Evolutionary conservation across 371 early-diverging fungal genomes (phyloP), one percentile per base, ranked within the genome.

Genomic region (Mucor racemosus): DNA sequence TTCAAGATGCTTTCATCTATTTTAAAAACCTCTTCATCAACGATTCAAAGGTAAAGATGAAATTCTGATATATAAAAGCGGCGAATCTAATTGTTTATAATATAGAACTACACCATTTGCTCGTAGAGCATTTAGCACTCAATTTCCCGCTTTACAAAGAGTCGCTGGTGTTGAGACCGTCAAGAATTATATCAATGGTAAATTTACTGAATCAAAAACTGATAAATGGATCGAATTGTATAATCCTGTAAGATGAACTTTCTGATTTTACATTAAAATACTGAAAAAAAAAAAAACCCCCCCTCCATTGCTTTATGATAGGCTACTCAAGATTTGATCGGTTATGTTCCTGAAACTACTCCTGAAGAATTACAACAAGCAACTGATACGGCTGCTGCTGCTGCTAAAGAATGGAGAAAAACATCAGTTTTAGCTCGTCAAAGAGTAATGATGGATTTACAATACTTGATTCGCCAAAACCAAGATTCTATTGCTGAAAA

Each of bases 271-370:
- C 26, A 26, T 26, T 26, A 1, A 26, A 26, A 50, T 1, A 21
- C 9, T 21, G 8, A 13, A 31, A 13, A 53, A 7, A 17, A 48
- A 17, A 50, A 26, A 9, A 9, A 7, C 19, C n/a, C n/a, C n/a
- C n/a, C n/a, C n/a, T n/a, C n/a, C n/a, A n/a, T n/a, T 17, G 40
- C 40, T 19, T 5, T 31, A 34, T 19, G 10, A 60, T 65, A 89
- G 93, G 98, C 99, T 14, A 97, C 97, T 4, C 95, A 97, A 78
- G 96, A 97, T 68, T 69, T 98, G 11, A 88, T 97, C 50, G 88
- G 93, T 21, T 75, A 87, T 34, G 97, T 97, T 10, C 99, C 99
- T 38, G 91, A 97, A 77, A 85, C 95, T 11, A 98, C 98, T 5
- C 83, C 81, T 4, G 83, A 89, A 63, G 99, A 98, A 75, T 86